Evolutionary conservation across 352 stramenopile genomes (phyloP), one percentile per base, ranked within the genome.

Genomic region (Phytophthora sojae): DNA sequence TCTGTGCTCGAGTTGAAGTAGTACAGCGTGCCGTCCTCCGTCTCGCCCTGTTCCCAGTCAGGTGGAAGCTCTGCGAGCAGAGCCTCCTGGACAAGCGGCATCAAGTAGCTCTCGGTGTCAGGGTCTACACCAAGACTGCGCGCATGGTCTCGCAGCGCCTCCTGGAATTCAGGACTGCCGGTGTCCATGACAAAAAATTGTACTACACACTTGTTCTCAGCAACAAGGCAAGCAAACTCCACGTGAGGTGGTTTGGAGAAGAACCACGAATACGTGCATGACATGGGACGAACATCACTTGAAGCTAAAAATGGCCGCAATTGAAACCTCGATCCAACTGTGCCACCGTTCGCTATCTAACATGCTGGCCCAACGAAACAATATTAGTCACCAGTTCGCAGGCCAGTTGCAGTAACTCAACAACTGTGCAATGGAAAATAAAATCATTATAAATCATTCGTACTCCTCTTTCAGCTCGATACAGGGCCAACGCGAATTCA

Each of bases 21-120:
- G 61, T 91, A 91, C n/a, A 86, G 80, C 55, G 81, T 89, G 44
- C 81, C 83, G 49, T 91, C 81, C 55, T 91, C 83, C 17, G 80
- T 89, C 70, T 88, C 79, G 30, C 82, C 83, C 58, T 91, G 83
- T 47, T 91, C 83, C 81, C 83, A 91, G 56, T 77, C 75, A 15
- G 79, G 45, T 12, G 80, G 82, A 9, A 90, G 57, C 57, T 84
- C 80, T 21, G 81, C 82, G 7, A 86, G 73, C 52, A 90, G 67
- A 26, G 82, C 80, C 68, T 90, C 82, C 45, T 90, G 73, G 0
- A 87, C 83, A 50, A 88, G 68, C 52, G 68, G 56, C n/a, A 91
- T 50, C 53, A 89, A 59, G 17, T 81, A 76, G n/a, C 61, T 54
- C 54, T 91, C 79, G 19, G 47, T 53, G 23, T 84, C 79, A 2